These are phyloP conservation scores for Butyriboletus loyo DNA, from an alignment of 768 basidiomycete genomes.

Conservation along the genomic window DNA sequence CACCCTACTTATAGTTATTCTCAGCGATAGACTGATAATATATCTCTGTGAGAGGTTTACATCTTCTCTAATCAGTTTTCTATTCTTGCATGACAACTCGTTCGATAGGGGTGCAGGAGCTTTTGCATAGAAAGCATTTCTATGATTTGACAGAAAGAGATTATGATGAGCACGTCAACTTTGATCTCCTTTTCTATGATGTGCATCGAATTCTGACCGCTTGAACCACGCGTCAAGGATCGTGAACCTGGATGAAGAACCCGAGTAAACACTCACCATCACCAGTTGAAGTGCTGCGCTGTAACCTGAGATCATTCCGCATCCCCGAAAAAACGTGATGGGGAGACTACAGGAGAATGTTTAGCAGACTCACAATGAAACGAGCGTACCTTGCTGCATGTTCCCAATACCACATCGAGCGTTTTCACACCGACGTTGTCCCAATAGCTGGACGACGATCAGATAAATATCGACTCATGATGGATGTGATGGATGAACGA, in stretches of 20 bases:
- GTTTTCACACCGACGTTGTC: too few species aligned
- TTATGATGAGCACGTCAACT: neutral
- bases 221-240: neutral
- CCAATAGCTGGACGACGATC: neutral
- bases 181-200: slow-evolving; percentile 1
- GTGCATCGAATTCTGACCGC: neutral
- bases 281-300: neutral
- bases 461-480: neutral
- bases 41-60: slow-evolving; percentile 2
- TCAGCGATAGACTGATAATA: slow-evolving; percentile 18
- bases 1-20: slow-evolving; percentile 24
- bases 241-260: neutral
- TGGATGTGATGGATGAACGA: neutral
- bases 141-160: neutral
- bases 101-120: slow-evolving; percentile 1
- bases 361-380: slow-evolving; percentile 3
- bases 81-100: neutral
- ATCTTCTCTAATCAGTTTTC: neutral
- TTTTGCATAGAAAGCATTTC: neutral
- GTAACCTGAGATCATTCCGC: slow-evolving; percentile 1
- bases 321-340: neutral
- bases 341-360: neutral
- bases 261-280: neutral
- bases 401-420: too few species aligned
- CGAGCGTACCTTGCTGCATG: slow-evolving; percentile 1